Evolutionary conservation across 257 asterid genomes (phyloP).

Genomic region (Solanum virginianum): DNA sequence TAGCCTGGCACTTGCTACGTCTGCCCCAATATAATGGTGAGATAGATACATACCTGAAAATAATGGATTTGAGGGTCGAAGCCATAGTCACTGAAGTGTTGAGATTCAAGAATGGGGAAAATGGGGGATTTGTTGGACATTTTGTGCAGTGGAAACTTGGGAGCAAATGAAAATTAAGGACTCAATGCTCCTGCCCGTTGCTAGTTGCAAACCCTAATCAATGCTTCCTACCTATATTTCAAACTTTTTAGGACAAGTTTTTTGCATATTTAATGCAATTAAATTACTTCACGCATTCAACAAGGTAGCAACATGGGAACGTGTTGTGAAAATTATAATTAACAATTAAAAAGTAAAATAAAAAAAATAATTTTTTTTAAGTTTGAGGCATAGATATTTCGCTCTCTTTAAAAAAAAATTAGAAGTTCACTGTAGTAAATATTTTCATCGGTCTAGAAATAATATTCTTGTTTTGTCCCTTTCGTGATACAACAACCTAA

Average conservation of each 20-base stretch:
- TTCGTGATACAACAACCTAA: no score
- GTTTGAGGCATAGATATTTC: no score
- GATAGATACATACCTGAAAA: slow-evolving; percentile 37
- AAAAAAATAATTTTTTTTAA: no score
- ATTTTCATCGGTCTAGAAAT: no score
- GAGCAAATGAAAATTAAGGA: background rate
- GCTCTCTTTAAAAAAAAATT: no score
- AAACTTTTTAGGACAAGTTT: background rate
- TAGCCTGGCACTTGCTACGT: no score
- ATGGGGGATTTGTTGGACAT: slow-evolving; percentile 46
- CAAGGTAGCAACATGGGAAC: background rate
- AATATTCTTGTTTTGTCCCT: no score
- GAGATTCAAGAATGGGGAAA: slow-evolving; percentile 44
- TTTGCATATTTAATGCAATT: slow-evolving; percentile 4
- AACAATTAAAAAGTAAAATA: no score
- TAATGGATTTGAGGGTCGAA: slow-evolving; percentile 72
- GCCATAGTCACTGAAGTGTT: slow-evolving; percentile 66
- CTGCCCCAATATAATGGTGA: no score
- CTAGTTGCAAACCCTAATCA: slow-evolving; percentile 4
- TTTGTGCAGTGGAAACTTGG: background rate
- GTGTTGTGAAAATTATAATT: no score
- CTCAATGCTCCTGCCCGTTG: background rate
- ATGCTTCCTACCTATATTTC: background rate
- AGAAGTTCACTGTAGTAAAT: no score
- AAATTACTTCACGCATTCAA: background rate